Percentiles rank a stretch among this genome's conserved stretches.
Conservation (phyloP, 495 filamentous ascomycete genomes). For the Talaromyces proteolyticus region DNA sequence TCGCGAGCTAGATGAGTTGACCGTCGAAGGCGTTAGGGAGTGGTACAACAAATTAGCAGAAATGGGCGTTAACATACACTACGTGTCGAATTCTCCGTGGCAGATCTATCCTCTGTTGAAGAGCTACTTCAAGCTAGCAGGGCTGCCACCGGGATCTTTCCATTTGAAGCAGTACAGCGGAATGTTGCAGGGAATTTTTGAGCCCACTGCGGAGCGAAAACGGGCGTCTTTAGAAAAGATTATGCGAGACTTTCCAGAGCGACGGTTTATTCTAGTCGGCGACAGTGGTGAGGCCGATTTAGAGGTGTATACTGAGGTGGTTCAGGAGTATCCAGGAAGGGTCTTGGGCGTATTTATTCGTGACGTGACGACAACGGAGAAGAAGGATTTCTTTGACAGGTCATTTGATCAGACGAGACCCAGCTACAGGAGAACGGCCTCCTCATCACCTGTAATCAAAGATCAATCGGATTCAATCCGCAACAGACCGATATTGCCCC, state of each 20-base stretch:
- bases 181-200: slow-evolving; percentile 96
- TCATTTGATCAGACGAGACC: slow-evolving; percentile 40
- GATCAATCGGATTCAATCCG: slow-evolving; percentile 18
- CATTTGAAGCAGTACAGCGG: slow-evolving; percentile 94
- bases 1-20: slow-evolving; percentile 73
- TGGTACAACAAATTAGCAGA: slow-evolving; percentile 78
- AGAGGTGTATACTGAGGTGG: slow-evolving; percentile 95
- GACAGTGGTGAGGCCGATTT: slow-evolving; percentile 96
- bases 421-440: not conserved
- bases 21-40: slow-evolving; percentile 76
- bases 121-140: slow-evolving; percentile 72
- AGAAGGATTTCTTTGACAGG: slow-evolving; percentile 70
- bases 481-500: slow-evolving; percentile 31
- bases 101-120: slow-evolving; percentile 87
- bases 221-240: slow-evolving; percentile 80
- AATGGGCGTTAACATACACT: slow-evolving; percentile 80
- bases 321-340: slow-evolving; percentile 70
- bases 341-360: slow-evolving; percentile 87
- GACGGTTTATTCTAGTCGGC: slow-evolving; percentile 86
- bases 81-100: slow-evolving; percentile 94
- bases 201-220: slow-evolving; percentile 93
- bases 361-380: slow-evolving; percentile 77
- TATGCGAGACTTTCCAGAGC: slow-evolving; percentile 79
- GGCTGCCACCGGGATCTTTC: slow-evolving; percentile 79
- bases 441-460: not conserved